Base-by-base conservation (phyloP, 176 grass and related monocot species). In the Cymbopogon citratus region DNA sequence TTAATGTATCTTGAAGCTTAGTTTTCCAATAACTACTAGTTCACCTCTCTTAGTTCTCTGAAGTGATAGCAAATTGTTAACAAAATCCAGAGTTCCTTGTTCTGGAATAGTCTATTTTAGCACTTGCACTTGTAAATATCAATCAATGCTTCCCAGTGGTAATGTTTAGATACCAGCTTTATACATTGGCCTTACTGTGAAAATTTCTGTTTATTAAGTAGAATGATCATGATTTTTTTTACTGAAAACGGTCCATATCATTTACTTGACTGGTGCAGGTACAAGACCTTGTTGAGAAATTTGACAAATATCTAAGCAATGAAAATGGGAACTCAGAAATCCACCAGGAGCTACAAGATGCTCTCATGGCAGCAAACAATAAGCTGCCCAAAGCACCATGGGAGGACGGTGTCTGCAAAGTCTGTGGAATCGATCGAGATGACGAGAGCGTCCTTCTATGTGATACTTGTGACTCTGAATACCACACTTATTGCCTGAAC, bases 341-440 rank as follows among this genome's bases (percentile, higher is more conserved):
- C 28, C 79, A 74, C 7, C 54, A 84, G 26, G 84, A 95, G 71
- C 68, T 98, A 76, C 89, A 86, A 86, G 85, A 91, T 87, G 82
- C 83, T 78, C 81, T 98, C 66, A 75, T 80, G 54, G 75, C 87
- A 79, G 33, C 83, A 76, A 89, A 81, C 63, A 87, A 89, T 46
- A 76, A 73, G 26, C 44, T 94, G 48, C 90, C 92, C 5, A 98
- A 94, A 85, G 95, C 95, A 69, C 95, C 95, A 68, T 33, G 31
- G 95, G 95, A 98, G 82, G 92, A 95, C 49, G 95, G 95, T 63
- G 87, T 98, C 77, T 98, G 95, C 82, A 98, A 98, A 91, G 92
- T 98, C 38, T 98, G 95, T 81, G 95, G 95, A 26, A 92, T 98
- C 27, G 95, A 98, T 80, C 85, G 88, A 39, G 95, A 98, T 5